A percentile compares a stretch with the other conserved stretches of the same genome.
These are phyloP conservation scores for Wickerhamiella pararugosa DNA, from an alignment of 1,139 yeast genomes.

Conservation along the genomic window DNA sequence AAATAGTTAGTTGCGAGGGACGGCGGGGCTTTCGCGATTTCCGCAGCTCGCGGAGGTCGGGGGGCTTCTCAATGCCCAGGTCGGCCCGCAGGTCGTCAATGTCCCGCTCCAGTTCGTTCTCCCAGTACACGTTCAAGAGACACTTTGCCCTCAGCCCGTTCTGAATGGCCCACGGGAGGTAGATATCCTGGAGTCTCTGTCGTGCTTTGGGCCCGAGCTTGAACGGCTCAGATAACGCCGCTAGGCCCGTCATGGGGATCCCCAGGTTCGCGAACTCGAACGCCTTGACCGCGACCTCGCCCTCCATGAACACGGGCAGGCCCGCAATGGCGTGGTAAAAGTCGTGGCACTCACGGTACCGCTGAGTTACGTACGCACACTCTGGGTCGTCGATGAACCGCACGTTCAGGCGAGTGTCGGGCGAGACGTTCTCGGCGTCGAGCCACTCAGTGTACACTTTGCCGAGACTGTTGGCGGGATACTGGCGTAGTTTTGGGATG, in stretches of 20 bases:
- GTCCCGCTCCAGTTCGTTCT: constrained; percentile 57
- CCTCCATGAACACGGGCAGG: constrained; percentile 81
- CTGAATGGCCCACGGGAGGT: constrained; percentile 79
- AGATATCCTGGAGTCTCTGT: constrained; percentile 35
- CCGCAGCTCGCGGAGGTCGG: constrained; percentile 61
- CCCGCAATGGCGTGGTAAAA: constrained; percentile 90
- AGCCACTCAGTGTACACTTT: constrained; percentile 67
- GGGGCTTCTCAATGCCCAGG: constrained; percentile 60
- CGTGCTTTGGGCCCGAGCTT: constrained; percentile 32
- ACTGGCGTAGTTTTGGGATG: constrained; percentile 40
- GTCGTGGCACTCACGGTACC: constrained; percentile 95
- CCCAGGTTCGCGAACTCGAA: constrained; percentile 89
- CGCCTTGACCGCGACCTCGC: constrained; percentile 86
- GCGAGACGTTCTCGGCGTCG: constrained; percentile 75
- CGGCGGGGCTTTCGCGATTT: constrained; percentile 14
- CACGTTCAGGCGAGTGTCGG: constrained; percentile 85
- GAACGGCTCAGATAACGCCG: constrained; percentile 77
- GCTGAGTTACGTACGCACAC: constrained; percentile 76
- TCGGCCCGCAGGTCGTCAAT: constrained; percentile 54
- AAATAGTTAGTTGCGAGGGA: no score
- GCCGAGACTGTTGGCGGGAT: constrained; percentile 69
- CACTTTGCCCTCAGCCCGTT: constrained; percentile 66
- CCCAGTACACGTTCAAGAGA: constrained; percentile 88
- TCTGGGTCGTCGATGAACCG: constrained; percentile 79
- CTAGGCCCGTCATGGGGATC: constrained; percentile 90